Evolutionary conservation across 257 asterid species (phyloP).

Genomic region (Plantago ovata): DNA sequence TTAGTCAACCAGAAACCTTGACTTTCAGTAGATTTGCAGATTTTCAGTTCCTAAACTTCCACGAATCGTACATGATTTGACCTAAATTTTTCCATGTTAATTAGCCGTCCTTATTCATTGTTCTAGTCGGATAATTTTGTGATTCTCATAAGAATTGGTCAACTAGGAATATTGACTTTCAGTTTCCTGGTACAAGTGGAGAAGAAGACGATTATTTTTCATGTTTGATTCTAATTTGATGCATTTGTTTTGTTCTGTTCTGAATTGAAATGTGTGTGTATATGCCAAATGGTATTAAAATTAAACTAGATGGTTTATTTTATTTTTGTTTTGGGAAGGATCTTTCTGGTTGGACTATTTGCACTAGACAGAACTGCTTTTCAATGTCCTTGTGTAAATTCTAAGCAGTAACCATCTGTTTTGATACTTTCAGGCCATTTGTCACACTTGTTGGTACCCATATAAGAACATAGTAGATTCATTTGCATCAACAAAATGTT

Average conservation of each 20-base stretch:
- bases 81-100: too few relatives aligned
- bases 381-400: background rate
- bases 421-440: background rate
- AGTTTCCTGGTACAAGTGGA: too few relatives aligned
- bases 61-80: too few relatives aligned
- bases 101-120: too few relatives aligned
- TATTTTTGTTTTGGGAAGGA: background rate
- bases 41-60: too few relatives aligned
- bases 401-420: background rate
- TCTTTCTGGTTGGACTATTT: background rate
- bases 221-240: too few relatives aligned
- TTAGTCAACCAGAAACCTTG: too few relatives aligned
- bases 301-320: background rate
- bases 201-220: too few relatives aligned
- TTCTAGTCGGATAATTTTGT: too few relatives aligned
- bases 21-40: too few relatives aligned
- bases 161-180: too few relatives aligned
- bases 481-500: constrained; percentile 40
- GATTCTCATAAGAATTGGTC: too few relatives aligned
- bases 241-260: background rate
- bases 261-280: background rate
- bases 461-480: background rate
- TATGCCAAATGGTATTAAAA: background rate
- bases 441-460: background rate
- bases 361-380: background rate